A percentile compares a stretch with the other conserved stretches of the same genome.
These are phyloP conservation scores for Psilocybe cyanescens DNA, from an alignment of 768 basidiomycete genomes.

Conservation along the genomic window DNA sequence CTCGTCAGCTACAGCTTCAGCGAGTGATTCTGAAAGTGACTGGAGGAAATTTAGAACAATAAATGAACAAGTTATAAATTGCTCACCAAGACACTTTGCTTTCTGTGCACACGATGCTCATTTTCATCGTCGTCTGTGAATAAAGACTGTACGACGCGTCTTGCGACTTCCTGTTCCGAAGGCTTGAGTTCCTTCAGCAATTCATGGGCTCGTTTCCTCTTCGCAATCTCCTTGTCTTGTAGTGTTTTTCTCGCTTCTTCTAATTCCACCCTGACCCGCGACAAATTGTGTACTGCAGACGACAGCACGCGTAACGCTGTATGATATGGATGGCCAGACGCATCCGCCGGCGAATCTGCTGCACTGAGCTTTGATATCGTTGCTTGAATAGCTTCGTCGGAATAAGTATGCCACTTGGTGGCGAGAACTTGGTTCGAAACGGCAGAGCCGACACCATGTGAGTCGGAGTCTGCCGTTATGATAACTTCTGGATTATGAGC, in stretches of 20 bases:
- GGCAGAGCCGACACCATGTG: constrained; percentile 32
- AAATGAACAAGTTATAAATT: constrained; percentile 6
- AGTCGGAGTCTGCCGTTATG: constrained; percentile 38
- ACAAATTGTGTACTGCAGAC: constrained; percentile 61
- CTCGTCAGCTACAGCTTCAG: constrained; percentile 58
- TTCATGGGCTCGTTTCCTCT: constrained; percentile 54
- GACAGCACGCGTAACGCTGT: constrained; percentile 72
- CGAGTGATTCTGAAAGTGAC: constrained; percentile 58
- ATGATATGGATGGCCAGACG: constrained; percentile 62
- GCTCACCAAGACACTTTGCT: constrained; percentile 64
- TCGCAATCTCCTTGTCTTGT: constrained; percentile 61
- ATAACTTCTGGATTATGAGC: constrained; percentile 33
- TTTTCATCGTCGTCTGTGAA: constrained; percentile 58
- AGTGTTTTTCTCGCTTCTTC: constrained; percentile 59
- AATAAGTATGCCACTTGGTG: constrained; percentile 78
- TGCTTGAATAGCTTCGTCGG: constrained; percentile 73
- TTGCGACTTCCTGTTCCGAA: constrained; percentile 70
- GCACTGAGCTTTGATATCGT: constrained; percentile 55
- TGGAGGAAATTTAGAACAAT: constrained; percentile 19
- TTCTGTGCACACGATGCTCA: constrained; percentile 52
- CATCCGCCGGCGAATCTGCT: constrained; percentile 50
- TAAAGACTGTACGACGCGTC: constrained; percentile 66
- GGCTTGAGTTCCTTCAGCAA: constrained; percentile 59
- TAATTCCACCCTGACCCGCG: constrained; percentile 61
- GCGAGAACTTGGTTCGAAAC: constrained; percentile 56